A percentile compares a stretch with the other conserved stretches of the same genome.
These are phyloP conservation scores for Acacia confusa DNA, from an alignment of 306 rosid genomes.

Conservation along the genomic window DNA sequence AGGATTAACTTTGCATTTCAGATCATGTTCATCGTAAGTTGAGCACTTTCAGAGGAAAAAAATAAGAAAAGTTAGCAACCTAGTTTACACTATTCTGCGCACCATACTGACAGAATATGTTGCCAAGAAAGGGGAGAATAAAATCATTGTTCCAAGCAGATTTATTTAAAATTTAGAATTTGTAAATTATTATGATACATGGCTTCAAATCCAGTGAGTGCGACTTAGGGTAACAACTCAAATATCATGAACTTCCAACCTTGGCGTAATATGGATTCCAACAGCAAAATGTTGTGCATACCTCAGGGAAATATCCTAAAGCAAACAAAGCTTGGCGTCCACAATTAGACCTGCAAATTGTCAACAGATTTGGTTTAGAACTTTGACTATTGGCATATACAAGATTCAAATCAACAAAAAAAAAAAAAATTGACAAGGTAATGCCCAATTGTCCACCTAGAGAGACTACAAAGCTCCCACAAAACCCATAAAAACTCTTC, in stretches of 20 bases:
- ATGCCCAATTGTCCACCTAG: slow-evolving; percentile 65
- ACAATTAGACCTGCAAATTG: slow-evolving; percentile 81
- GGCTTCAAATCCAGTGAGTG: not conserved
- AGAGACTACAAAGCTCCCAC: slow-evolving; percentile 88
- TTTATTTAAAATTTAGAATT: not conserved
- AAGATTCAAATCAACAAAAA: slow-evolving; percentile 26
- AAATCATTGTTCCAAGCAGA: not conserved
- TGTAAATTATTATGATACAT: slow-evolving; percentile 7
- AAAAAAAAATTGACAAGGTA: slow-evolving; percentile 20
- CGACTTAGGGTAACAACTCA: slow-evolving; percentile 15
- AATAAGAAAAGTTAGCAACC: not conserved
- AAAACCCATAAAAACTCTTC: slow-evolving; percentile 95
- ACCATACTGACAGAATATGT: not conserved
- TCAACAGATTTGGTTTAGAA: slow-evolving; percentile 30
- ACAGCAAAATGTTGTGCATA: slow-evolving; percentile 37
- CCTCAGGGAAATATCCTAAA: slow-evolving; percentile 90
- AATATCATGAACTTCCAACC: slow-evolving; percentile 20
- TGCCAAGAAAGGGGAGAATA: not conserved
- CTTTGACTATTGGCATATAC: slow-evolving; percentile 26
- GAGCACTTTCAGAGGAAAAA: not conserved
- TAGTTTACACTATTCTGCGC: slow-evolving; percentile 6
- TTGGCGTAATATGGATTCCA: slow-evolving; percentile 7
- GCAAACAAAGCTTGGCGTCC: slow-evolving; percentile 90
- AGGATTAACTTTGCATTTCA: not conserved
- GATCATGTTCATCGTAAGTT: not conserved